Conservation (phyloP, 164 flowering plant species). For the Piper betle region DNA sequence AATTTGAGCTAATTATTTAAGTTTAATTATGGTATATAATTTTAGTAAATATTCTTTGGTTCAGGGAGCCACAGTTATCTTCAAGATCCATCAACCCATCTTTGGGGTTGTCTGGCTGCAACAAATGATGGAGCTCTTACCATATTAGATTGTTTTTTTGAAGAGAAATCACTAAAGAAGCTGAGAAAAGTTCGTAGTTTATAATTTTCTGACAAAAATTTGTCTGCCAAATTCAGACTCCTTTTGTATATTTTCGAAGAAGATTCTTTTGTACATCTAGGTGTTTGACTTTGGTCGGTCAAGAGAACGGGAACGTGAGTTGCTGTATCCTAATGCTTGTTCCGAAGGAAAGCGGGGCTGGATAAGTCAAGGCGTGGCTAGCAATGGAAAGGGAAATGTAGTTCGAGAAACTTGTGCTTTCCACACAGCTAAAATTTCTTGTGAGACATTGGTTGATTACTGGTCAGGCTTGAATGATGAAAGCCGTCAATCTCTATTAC, state of each 20-base stretch:
- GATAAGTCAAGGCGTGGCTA: slow-evolving; percentile 83
- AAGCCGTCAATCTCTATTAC: slow-evolving; percentile 71
- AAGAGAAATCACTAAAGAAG: slow-evolving; percentile 63
- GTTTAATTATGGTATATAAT: slow-evolving; percentile 20
- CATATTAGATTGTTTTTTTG: slow-evolving; percentile 65
- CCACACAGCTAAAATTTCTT: slow-evolving; percentile 90
- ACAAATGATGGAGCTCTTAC: slow-evolving; percentile 82
- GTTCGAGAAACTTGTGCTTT: slow-evolving; percentile 96
- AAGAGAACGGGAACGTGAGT: slow-evolving; percentile 84
- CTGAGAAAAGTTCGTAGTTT: slow-evolving; percentile 63
- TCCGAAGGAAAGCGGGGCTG: slow-evolving; percentile 97
- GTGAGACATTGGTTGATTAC: slow-evolving; percentile 87
- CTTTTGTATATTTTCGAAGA: too few species aligned
- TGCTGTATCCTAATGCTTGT: slow-evolving; percentile 97
- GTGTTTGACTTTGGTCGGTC: slow-evolving; percentile 90
- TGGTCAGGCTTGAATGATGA: slow-evolving; percentile 95
- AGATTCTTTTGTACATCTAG: slow-evolving; percentile 17
- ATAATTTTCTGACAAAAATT: neutral
- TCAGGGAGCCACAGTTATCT: slow-evolving; percentile 39
- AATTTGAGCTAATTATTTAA: slow-evolving; percentile 19
- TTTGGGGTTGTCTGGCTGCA: slow-evolving; percentile 91
- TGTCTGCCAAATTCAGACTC: neutral
- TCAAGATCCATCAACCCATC: slow-evolving; percentile 85
- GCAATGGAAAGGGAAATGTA: slow-evolving; percentile 89
- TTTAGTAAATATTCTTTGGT: slow-evolving; percentile 9